These are phyloP conservation scores for Phalaenopsis hybrid DNA, from an alignment of 116 monocot species.

Conservation along the genomic window DNA sequence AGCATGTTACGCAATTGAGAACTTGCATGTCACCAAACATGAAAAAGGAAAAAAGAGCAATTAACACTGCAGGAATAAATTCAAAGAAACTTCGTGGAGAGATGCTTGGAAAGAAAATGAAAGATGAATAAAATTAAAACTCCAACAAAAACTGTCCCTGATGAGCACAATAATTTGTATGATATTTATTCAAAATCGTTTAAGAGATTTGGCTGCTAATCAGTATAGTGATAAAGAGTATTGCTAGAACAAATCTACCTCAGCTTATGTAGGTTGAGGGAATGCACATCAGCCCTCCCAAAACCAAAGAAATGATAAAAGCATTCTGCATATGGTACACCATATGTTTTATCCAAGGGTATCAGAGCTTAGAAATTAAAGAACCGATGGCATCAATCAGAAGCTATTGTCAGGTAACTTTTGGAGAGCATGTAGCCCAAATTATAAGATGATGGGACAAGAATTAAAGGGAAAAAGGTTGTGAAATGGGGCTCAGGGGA, in stretches of 20 bases:
- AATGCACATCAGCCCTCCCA: neutral
- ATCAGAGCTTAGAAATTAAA: neutral
- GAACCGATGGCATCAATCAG: neutral
- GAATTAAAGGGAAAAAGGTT: neutral
- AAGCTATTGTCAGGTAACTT: neutral
- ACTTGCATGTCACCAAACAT: neutral
- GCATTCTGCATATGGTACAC: neutral
- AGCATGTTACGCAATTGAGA: constrained; percentile 4
- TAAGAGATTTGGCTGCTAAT: neutral
- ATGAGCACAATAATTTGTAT: neutral
- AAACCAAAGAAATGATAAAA: neutral
- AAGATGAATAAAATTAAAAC: neutral
- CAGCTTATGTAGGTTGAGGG: neutral
- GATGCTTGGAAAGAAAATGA: neutral
- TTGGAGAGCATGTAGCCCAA: neutral
- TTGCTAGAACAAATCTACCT: neutral
- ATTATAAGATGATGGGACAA: neutral
- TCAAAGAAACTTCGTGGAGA: neutral
- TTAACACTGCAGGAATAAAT: neutral
- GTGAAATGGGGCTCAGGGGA: too few relatives aligned
- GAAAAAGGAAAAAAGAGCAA: neutral
- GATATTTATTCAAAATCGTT: neutral
- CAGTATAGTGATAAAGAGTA: neutral
- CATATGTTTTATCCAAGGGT: neutral
- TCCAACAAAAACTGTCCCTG: neutral